Evolutionary conservation across 805 yeast genomes (phyloP), one percentile per base, ranked within the genome.

Genomic region (Nakazawaea ambrosiae): DNA sequence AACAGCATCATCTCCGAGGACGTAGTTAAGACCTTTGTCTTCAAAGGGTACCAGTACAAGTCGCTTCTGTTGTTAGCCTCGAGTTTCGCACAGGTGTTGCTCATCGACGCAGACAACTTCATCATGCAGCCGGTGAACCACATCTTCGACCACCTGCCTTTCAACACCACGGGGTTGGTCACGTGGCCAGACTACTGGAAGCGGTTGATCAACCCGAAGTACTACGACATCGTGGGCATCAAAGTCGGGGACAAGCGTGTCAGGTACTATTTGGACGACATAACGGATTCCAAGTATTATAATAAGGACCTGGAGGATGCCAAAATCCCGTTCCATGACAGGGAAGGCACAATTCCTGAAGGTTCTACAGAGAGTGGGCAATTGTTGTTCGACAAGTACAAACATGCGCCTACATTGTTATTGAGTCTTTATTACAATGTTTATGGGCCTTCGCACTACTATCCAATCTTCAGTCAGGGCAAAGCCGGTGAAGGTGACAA

Each of bases 121-220:
- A 68, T 74, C 1, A 66, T 70, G 11, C 57, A 58, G 28, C 57
- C 65, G 10, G 77, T 78, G 0, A 78, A 70, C 46, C 49, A 55
- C 9, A 52, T 83, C 8, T 81, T 86, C 51, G 55, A 57, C 2
- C 49, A 64, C 7, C 76, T 76, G 35, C 81, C 86, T 1, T 85
- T 73, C 56, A 44, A 41, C 6, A 52, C 64, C 6, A 57, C 63
- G 31, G 79, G 82, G 33, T 51, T 75, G 47, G 58, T 78, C 8
- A 48, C 75, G 23, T 73, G 79, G 79, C 80, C 80, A 2, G 80
- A 73, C 49, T 73, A 70, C 47, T 73, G 80, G 80, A 65, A 66
- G 46, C 58, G 80, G 30, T 68, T 73, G 6, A 71, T 78, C 0
- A 66, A 70, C 19, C 78, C 79, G 3, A 49, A 51, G 26, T 73